Evolutionary conservation across 306 rosid genomes (phyloP), one percentile per base, ranked within the genome.

Genomic region (Senna tora): DNA sequence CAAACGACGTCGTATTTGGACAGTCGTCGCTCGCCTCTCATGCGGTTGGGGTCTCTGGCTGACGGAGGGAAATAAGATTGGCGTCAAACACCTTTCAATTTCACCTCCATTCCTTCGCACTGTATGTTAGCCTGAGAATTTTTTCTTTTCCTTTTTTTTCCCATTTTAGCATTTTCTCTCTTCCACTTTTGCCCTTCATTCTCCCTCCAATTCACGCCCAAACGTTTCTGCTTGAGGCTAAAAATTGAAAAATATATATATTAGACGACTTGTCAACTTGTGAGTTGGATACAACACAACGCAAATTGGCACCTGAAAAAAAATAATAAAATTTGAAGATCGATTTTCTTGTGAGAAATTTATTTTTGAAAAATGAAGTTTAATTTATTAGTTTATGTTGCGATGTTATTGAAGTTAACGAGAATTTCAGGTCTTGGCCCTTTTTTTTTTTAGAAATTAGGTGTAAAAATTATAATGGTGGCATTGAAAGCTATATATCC

Each of bases 1-100:
- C 60, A 72, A 41, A 71, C 68, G 81, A 56, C 47, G 71, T n/a
- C 81, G 84, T 76, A n/a, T 57, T 13, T 12, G 51, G 16, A 70
- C 53, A 21, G n/a, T 22, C 10, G 69, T 28, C 41, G 57, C 50
- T 20, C 36, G 25, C 45, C 56, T 64, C 53, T 58, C 1, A 8
- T 53, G 56, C 46, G 36, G 69, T 69, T 43, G 76, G 72, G 43
- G 50, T 28, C 45, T 50, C 72, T 19, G 28, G 73, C 19, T 46
- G 19, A 34, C 16, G 52, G 72, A 17, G 33, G 19, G 25, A 65
- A 34, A 39, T 21, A 14, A 62, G 19, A 73, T 21, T 47, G 47
- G 20, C 14, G 25, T 45, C 57, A 58, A 13, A 3, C 65, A 6
- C 43, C 21, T n/a, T 15, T 32, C 64, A 57, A 32, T 57, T 57